Base-by-base conservation (phyloP, 139 green algal species). In the Chlamydomonas applanata region DNA sequence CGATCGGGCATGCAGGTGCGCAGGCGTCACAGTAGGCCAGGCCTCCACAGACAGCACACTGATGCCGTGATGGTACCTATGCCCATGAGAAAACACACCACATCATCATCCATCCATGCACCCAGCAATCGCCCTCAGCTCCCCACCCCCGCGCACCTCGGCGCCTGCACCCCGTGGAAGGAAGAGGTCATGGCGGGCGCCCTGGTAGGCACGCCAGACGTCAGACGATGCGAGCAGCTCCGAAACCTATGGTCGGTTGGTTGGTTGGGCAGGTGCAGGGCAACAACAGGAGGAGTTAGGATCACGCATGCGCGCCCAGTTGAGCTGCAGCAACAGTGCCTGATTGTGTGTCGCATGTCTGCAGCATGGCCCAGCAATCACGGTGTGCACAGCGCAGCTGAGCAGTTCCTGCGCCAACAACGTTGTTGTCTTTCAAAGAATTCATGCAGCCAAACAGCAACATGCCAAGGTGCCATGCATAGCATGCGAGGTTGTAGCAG, bases 101-200 rank as follows among this genome's bases (percentile, higher is more conserved):
- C n/a, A n/a, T n/a, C n/a, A n/a, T n/a, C n/a, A n/a, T n/a, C n/a
- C n/a, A n/a, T n/a, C n/a, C n/a, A n/a, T n/a, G n/a, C n/a, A n/a
- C n/a, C n/a, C n/a, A n/a, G n/a, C n/a, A n/a, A n/a, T n/a, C n/a
- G n/a, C n/a, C n/a, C n/a, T n/a, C n/a, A n/a, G n/a, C n/a, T n/a
- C n/a, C n/a, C n/a, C n/a, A n/a, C n/a, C n/a, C n/a, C n/a, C 82
- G 11, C 63, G 80, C 14, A 44, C 73, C 16, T 69, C 79, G 16
- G 76, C 75, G 32, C 30, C 73, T 29, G 82, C 80, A 14, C 84
- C 90, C 0, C 81, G 78, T 2, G 93, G 93, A 53, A 97, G 84
- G 86, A 95, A 97, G 36, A 97, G 81, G 78, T 97, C 93, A 76
- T 97, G 93, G 3, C 84, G 82, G 75, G 94, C 89, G 19, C 84